Conservation (phyloP, 176 grass and related monocot genomes). For the Juncus inflexus region DNA sequence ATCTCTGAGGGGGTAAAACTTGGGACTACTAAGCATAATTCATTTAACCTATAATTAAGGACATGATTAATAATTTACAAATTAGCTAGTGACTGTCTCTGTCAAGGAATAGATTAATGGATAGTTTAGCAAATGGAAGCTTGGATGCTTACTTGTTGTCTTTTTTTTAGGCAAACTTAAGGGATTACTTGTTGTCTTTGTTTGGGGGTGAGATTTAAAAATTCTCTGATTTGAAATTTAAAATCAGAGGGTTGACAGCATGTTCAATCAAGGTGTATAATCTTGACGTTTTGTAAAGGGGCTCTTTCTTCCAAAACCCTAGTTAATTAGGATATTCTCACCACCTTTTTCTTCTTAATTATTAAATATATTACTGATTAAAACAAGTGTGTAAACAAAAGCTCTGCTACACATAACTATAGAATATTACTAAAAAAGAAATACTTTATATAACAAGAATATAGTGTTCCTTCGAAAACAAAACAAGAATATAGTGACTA, state of each 20-base stretch:
- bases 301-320: constrained; percentile 22
- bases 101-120: constrained; percentile 18
- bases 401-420: too few species aligned
- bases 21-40: not conserved
- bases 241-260: constrained; percentile 27
- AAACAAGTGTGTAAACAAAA: too few species aligned
- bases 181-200: constrained; percentile 27
- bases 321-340: constrained; percentile 23
- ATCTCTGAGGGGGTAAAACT: not conserved
- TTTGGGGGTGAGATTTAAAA: constrained; percentile 29
- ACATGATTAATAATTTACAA: not conserved
- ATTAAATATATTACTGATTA: too few species aligned
- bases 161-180: constrained; percentile 15
- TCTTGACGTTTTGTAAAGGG: constrained; percentile 24
- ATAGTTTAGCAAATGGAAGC: constrained; percentile 18
- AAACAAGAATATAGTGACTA: too few species aligned
- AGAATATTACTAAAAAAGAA: too few species aligned
- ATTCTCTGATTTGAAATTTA: constrained; percentile 24
- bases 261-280: constrained; percentile 29
- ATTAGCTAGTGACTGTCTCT: constrained; percentile 25
- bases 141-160: constrained; percentile 33
- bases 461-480: too few species aligned
- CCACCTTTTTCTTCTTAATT: too few species aligned
- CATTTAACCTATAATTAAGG: not conserved
- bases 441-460: too few species aligned